Conservation (phyloP, 2,329 filamentous ascomycete species). For the Penicillium sp. region DNA sequence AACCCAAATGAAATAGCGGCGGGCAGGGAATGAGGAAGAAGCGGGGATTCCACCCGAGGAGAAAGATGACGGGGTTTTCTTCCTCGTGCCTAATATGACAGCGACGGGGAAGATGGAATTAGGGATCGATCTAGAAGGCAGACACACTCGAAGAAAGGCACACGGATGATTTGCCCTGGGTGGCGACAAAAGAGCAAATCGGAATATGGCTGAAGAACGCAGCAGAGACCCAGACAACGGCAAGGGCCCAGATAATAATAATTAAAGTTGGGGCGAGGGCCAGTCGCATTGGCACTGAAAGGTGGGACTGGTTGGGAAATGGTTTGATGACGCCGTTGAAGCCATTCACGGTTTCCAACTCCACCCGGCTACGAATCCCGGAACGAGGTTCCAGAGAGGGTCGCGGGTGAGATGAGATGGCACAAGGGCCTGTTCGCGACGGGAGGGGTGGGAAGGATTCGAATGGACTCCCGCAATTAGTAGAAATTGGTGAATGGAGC, state of each 20-base stretch:
- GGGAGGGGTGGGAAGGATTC: background rate
- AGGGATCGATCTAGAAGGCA: constrained; percentile 12
- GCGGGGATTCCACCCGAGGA: constrained; percentile 7
- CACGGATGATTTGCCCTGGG: constrained; percentile 8
- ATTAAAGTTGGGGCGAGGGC: constrained; percentile 21
- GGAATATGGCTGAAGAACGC: constrained; percentile 11
- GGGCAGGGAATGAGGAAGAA: constrained; percentile 5
- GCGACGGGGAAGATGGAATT: background rate
- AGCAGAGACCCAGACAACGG: constrained; percentile 3
- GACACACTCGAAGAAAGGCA: constrained; percentile 12
- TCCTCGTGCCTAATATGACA: constrained; percentile 6
- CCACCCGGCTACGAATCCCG: constrained; percentile 12
- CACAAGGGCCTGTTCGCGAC: constrained; percentile 4
- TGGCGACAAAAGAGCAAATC: constrained; percentile 18
- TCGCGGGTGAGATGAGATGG: background rate
- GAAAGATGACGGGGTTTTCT: constrained; percentile 9
- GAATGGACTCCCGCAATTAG: constrained; percentile 2
- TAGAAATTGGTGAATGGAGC: constrained; percentile 2
- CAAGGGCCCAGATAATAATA: constrained; percentile 17
- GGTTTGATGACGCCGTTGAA: constrained; percentile 21
- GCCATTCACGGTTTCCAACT: constrained; percentile 13
- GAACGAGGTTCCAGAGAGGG: constrained; percentile 1
- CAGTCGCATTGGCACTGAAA: constrained; percentile 17
- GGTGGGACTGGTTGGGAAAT: constrained; percentile 18
- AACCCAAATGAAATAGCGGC: background rate